Evolutionary conservation across 148 eudicot species (phyloP), one percentile per base, ranked within the genome.

Genomic region (Cornus suecica): DNA sequence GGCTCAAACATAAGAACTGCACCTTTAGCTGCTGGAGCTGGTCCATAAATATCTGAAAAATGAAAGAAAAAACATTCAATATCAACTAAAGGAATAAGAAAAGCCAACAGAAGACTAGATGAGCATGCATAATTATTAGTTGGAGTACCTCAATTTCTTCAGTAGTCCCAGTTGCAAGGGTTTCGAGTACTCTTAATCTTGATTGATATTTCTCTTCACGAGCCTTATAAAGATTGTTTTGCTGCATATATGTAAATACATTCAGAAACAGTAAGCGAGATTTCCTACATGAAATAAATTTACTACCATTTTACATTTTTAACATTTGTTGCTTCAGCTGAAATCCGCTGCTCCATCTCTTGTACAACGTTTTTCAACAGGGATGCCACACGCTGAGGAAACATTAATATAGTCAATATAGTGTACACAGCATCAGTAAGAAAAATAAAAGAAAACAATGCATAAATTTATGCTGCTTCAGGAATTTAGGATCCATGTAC

Each of bases 11-110:
- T 66, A 65, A 81, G 79, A 76, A 66, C 72, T 48, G 76, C 75
- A 95, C 98, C 97, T 91, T 93, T 68, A 85, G 82, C 77, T 79
- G 86, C 84, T 83, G 89, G 79, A 96, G 93, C 89, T 86, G 91
- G 67, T 86, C 86, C 85, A 86, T 80, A 51, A 87, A 83, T 78
- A 90, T 87, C 99, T 96, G 77, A 42, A 84, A 63, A 72, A 72
- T 48, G 62, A 20, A 76, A 61, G 51, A 72, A 24, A n/a, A 60
- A 66, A 16, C 48, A 70, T 26, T 11, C 2, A 29, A 76, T 74
- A 48, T 45, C 73, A 73, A 54, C 48, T 70, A 15, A 75, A 52
- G 63, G 34, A 68, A 26, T 52, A 27, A 25, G 60, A 2, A 25
- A 23, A 20, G 30, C 24, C 58, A 72, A 30, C 13, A 56, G 28